Evolutionary conservation across 225 moss, liverwort and hornwort species (phyloP), one percentile per base, ranked within the genome.

Genomic region (Marchantia paleacea): DNA sequence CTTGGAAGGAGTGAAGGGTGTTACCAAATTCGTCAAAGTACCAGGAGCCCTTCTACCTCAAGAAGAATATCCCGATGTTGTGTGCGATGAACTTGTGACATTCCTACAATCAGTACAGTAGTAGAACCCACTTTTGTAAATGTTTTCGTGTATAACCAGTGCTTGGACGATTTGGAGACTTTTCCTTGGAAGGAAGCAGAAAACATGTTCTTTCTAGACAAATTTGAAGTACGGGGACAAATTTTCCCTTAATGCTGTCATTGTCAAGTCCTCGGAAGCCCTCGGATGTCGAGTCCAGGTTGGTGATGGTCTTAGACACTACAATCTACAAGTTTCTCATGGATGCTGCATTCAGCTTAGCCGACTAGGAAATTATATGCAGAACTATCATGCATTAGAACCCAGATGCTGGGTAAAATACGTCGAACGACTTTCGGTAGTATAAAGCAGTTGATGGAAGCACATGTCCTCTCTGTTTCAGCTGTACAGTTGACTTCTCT

Each of bases 31-130:
- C 70, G 62, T 80, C 77, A 90, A 86, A 81, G 60, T 93, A 48
- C 85, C 81, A 7, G 94, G 87, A 39, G 91, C 91, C 11, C 84
- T 97, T 70, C 62, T 97, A 29, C 93, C 94, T 18, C 93, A 93
- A 49, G 96, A 97, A 70, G 92, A 97, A 82, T 97, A 85, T 64
- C 93, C 94, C 10, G 85, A 85, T 29, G 47, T 67, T 77, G 82
- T 84, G 19, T 75, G 52, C 26, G 82, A 80, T 15, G 84, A 87
- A 54, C 69, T 87, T 70, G 76, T 80, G 26, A 72, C 80, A 12
- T 87, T 87, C 50, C 63, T 87, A n/a, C 72, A 75, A 67, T 69
- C 79, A 19, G 14, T 70, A 10, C 30, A 55, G 47, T 79, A 79
- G 68, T 26, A 7, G 19, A 55, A 78, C 30, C 8, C 8, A 0